These are phyloP conservation scores for Cylindricascospora bacillispora DNA, from an alignment of 1,139 yeast genomes.

Conservation along the genomic window DNA sequence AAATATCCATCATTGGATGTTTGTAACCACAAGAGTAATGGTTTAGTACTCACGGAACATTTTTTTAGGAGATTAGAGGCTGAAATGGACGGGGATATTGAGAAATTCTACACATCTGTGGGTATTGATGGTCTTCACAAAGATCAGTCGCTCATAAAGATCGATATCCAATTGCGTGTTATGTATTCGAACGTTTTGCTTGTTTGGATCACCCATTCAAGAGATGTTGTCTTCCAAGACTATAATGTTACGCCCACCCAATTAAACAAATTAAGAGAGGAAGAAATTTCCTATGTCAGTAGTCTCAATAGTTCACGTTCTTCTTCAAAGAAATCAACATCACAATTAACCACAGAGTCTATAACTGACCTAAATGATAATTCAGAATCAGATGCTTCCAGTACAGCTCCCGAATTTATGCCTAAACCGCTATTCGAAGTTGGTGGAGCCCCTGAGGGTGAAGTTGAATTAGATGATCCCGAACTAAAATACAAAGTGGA, in stretches of 20 bases:
- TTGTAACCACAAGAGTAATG: constrained; percentile 27
- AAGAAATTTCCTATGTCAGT: constrained; percentile 24
- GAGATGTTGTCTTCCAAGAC: constrained; percentile 28
- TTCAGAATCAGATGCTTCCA: constrained; percentile 1
- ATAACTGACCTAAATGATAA: constrained; percentile 4
- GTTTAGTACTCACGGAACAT: constrained; percentile 77
- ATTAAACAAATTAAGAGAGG: constrained; percentile 27
- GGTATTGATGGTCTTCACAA: constrained; percentile 60
- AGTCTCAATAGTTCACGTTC: constrained; percentile 19
- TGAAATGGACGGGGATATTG: constrained; percentile 15
- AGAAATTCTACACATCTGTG: constrained; percentile 41
- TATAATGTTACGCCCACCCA: constrained; percentile 27
- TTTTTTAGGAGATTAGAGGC: constrained; percentile 52
- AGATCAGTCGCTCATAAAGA: constrained; percentile 52
- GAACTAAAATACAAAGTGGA: constrained; percentile 15
- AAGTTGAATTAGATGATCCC: constrained; percentile 8
- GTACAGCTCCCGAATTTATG: constrained; percentile 1
- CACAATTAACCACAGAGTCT: constrained; percentile 8
- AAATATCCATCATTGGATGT: constrained; percentile 31
- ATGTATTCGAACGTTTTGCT: constrained; percentile 46
- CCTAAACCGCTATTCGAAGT: not conserved
- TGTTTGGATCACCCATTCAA: constrained; percentile 78
- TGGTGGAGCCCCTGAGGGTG: not conserved
- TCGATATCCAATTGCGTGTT: constrained; percentile 76
- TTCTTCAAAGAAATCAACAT: constrained; percentile 16